Conservation (phyloP, 805 yeast genomes). For the Candida insectorum region DNA sequence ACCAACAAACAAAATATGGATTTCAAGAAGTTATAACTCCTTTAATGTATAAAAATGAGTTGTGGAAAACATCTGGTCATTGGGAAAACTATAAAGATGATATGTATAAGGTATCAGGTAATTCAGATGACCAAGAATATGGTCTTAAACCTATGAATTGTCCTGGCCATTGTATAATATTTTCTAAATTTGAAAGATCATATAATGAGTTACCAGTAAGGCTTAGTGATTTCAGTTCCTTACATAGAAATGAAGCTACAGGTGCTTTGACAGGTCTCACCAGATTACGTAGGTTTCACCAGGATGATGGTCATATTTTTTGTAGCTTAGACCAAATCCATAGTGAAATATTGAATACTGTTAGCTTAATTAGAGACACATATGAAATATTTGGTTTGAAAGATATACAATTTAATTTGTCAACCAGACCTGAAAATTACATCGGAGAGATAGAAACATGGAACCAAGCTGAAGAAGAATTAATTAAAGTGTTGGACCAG, state of each 20-base stretch:
- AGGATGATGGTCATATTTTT: conserved; percentile 97
- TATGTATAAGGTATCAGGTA: conserved; percentile 70
- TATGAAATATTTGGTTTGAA: conserved; percentile 65
- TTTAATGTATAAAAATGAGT: conserved; percentile 70
- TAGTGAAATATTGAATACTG: conserved; percentile 66
- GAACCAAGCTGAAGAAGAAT: conserved; percentile 74
- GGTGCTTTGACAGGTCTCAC: conserved; percentile 94
- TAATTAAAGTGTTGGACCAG: conserved; percentile 55
- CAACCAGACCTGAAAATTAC: conserved; percentile 72
- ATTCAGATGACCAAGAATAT: conserved; percentile 29
- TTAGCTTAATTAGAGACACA: conserved; percentile 70
- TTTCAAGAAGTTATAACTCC: conserved; percentile 94
- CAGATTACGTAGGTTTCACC: conserved; percentile 91
- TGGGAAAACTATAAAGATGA: conserved; percentile 94
- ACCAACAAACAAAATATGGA: conserved; percentile 76
- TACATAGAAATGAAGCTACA: conserved; percentile 92
- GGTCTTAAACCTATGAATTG: conserved; percentile 95
- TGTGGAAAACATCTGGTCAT: conserved; percentile 93
- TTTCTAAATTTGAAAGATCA: conserved; percentile 69
- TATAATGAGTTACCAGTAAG: conserved; percentile 85
- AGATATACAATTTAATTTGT: conserved; percentile 56
- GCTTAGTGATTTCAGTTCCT: conserved; percentile 82
- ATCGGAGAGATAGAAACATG: conserved; percentile 78
- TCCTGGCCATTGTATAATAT: conserved; percentile 91
- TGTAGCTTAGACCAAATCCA: conserved; percentile 77